phyloP scores from a whole-genome alignment of 768 basidiomycete species.

The Lactarius sp. region DNA sequence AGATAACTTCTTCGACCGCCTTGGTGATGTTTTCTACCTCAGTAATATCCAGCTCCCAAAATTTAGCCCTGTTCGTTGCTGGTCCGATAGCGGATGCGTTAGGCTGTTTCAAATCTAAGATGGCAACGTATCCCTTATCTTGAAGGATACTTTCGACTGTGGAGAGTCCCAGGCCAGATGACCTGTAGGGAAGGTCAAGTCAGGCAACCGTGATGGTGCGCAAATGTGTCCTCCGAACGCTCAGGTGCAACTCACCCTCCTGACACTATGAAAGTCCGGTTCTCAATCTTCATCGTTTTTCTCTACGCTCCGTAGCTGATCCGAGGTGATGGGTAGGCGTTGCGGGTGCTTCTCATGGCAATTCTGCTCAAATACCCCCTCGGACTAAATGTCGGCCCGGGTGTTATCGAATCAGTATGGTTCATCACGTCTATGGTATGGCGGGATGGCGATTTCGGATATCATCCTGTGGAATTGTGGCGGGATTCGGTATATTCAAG shows the following conservation, averaged over 20 bases:
- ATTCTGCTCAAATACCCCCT: not conserved
- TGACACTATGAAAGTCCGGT: constrained; percentile 52
- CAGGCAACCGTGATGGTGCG: not conserved
- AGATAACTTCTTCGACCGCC: constrained; percentile 28
- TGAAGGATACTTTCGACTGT: constrained; percentile 46
- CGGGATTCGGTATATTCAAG: too few species aligned
- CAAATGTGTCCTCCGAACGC: not conserved
- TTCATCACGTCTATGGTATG: too few species aligned
- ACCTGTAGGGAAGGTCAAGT: constrained; percentile 34
- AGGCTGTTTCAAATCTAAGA: constrained; percentile 47
- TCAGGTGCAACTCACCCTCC: constrained; percentile 42
- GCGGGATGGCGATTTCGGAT: too few species aligned
- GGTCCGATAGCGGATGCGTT: not conserved
- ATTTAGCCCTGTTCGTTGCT: constrained; percentile 6
- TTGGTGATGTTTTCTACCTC: constrained; percentile 27
- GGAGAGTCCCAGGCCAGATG: constrained; percentile 54
- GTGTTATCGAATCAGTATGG: too few species aligned
- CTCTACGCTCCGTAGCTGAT: not conserved
- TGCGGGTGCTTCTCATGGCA: not conserved
- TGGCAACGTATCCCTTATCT: constrained; percentile 31
- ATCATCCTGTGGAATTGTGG: too few species aligned
- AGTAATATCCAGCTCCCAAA: constrained; percentile 30
- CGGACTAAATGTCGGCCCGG: too few species aligned
- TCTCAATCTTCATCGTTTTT: constrained; percentile 42
- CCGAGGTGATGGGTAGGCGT: not conserved